Evolutionary conservation across 352 stramenopile genomes (phyloP).

Genomic region (Globisporangium perplexum): DNA sequence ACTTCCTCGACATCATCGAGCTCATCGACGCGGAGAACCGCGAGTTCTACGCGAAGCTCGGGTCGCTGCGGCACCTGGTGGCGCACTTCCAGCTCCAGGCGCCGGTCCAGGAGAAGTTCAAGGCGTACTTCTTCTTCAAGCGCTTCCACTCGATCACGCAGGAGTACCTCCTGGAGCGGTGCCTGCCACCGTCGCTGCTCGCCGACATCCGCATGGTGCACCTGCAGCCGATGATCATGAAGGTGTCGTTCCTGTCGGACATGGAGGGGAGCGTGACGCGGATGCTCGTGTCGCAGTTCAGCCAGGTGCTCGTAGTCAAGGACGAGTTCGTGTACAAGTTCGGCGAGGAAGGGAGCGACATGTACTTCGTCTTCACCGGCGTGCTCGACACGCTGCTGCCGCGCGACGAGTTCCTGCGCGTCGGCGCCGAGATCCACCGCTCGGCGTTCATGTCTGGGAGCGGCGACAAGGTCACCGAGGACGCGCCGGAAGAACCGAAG

Average conservation of each 20-base stretch:
- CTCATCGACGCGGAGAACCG: conserved; percentile 65
- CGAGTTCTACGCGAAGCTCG: conserved; percentile 51
- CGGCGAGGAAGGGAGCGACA: conserved; percentile 56
- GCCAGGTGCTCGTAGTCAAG: conserved; percentile 49
- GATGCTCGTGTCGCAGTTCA: conserved; percentile 69
- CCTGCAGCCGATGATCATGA: conserved; percentile 61
- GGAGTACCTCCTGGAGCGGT: conserved; percentile 56
- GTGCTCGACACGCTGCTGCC: conserved; percentile 41
- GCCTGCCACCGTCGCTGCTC: conserved; percentile 54
- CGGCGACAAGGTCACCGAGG: neutral
- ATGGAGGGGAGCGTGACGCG: conserved; percentile 54
- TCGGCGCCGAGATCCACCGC: conserved; percentile 21
- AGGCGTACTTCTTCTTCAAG: conserved; percentile 70
- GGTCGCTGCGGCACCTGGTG: conserved; percentile 44
- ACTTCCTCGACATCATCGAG: conserved; percentile 64
- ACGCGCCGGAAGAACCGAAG: neutral
- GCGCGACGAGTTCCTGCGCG: conserved; percentile 26
- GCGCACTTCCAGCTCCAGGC: conserved; percentile 44
- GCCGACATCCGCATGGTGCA: conserved; percentile 67
- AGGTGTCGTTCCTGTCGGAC: conserved; percentile 50
- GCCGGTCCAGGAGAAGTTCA: conserved; percentile 40
- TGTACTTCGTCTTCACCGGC: conserved; percentile 75
- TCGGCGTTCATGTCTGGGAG: neutral
- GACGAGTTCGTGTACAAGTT: conserved; percentile 64
- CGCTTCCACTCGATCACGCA: conserved; percentile 70